Conservation (phyloP, 1,284 basidiomycete genomes). For the Afroboletus lepidellus region DNA sequence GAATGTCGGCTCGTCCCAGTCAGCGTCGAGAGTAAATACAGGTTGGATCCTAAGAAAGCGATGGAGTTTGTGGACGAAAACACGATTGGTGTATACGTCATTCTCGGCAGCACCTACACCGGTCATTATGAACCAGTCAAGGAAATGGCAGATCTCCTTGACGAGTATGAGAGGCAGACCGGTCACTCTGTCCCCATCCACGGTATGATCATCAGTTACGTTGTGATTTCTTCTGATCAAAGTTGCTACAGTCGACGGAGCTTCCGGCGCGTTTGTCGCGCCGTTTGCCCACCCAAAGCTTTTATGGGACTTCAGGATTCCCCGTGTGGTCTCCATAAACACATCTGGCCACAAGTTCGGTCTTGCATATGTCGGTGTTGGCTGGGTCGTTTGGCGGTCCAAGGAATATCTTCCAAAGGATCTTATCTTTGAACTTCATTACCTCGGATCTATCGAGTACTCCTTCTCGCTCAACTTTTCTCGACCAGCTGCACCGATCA, state of each 20-base stretch:
- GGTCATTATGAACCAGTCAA: constrained; percentile 92
- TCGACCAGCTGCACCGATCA: constrained; percentile 85
- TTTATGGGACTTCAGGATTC: constrained; percentile 84
- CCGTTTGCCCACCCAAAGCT: constrained; percentile 81
- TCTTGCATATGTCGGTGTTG: constrained; percentile 83
- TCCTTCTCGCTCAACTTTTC: constrained; percentile 95
- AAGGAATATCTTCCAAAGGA: constrained; percentile 80
- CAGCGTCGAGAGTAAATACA: constrained; percentile 73
- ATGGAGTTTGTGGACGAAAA: constrained; percentile 93
- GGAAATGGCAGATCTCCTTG: constrained; percentile 82
- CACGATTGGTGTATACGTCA: constrained; percentile 82
- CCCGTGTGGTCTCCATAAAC: constrained; percentile 88
- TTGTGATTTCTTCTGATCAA: neutral
- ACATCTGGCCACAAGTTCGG: constrained; percentile 91
- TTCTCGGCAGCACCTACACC: constrained; percentile 87
- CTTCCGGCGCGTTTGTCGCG: constrained; percentile 83
- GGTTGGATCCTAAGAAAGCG: constrained; percentile 80
- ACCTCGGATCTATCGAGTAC: constrained; percentile 61
- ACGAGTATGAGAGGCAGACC: constrained; percentile 82
- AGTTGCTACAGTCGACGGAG: constrained; percentile 59
- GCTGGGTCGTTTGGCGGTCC: constrained; percentile 85
- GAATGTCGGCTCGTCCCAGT: constrained; percentile 82
- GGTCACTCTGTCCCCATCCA: constrained; percentile 85
- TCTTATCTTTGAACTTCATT: constrained; percentile 92
- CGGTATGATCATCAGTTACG: constrained; percentile 44